Evolutionary conservation across 805 yeast genomes (phyloP), one percentile per base, ranked within the genome.

Genomic region (Spathaspora arborariae): DNA sequence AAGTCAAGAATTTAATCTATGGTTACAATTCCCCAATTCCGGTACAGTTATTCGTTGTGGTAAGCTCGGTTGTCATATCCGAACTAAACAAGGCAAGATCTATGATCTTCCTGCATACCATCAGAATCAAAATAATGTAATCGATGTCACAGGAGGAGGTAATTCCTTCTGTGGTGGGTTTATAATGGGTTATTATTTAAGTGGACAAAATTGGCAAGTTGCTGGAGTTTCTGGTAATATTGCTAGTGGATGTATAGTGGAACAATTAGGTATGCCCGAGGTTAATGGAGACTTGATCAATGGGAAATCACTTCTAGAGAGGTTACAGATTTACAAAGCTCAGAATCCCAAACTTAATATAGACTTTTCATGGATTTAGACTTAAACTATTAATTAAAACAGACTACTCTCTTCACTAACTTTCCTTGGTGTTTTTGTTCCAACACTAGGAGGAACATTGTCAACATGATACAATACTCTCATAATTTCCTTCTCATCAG

Each of bases 241-340:
- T 2, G 89, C 85, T 0, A 88, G 96, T 48, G 92, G 96, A 0
- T 69, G 82, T 41, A 80, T 85, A n/a, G 80, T 91, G 33, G 97
- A 91, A 60, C 84, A 79, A 53, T 66, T 86, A 38, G 97, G 97
- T 0, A 71, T 85, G 58, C 96, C 96, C 0, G 53, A 51, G 0
- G 52, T 43, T 2, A n/a, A 38, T 1, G 62, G 57, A 0, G 78
- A 72, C 18, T 27, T 45, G 6, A 88, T 96, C 92, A 89, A 89
- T 57, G 86, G 84, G 0, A 22, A 52, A 6, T 50, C 65, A 3
- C 60, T 84, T 18, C 45, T 49, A n/a, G 68, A 72, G 5, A 68
- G 90, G 38, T 54, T 84, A 2, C 51, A 53, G 0, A 41, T 41
- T 2, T 84, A 84, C 54, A 39, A 65, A 20, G 20, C 33, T 20